These are phyloP conservation scores for Penicillium fimorum DNA, from an alignment of 495 filamentous ascomycete genomes.

Conservation along the genomic window DNA sequence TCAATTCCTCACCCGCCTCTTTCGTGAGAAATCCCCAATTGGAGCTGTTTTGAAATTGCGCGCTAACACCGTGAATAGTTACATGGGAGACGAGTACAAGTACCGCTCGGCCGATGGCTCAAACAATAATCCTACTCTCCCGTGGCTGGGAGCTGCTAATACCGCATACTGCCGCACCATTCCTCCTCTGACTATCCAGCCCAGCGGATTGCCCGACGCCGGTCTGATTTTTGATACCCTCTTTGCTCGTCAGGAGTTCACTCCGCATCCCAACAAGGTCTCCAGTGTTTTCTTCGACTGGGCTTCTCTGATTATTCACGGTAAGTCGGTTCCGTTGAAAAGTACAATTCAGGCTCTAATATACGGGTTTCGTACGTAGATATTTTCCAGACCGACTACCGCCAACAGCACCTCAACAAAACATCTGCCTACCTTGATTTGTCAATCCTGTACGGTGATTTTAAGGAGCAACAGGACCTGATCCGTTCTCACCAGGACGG, in stretches of 20 bases:
- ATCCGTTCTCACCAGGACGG: slow-evolving; percentile 57
- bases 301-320: slow-evolving; percentile 57
- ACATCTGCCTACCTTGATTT: slow-evolving; percentile 61
- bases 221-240: slow-evolving; percentile 54
- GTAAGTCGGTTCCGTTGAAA: slow-evolving; percentile 21
- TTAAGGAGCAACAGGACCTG: slow-evolving; percentile 54
- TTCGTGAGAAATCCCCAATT: slow-evolving; percentile 36
- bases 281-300: slow-evolving; percentile 60
- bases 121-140: slow-evolving; percentile 58
- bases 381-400: slow-evolving; percentile 59
- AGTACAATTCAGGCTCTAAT: background rate
- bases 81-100: slow-evolving; percentile 61
- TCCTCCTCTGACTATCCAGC: slow-evolving; percentile 50
- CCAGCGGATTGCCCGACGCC: slow-evolving; percentile 52
- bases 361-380: slow-evolving; percentile 29
- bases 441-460: slow-evolving; percentile 58
- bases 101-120: slow-evolving; percentile 77
- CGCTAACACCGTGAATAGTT: slow-evolving; percentile 35
- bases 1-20: slow-evolving; percentile 54
- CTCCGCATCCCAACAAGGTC: slow-evolving; percentile 55
- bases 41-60: background rate
- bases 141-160: slow-evolving; percentile 55
- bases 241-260: slow-evolving; percentile 53
- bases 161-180: slow-evolving; percentile 56
- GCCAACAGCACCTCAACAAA: slow-evolving; percentile 51